Conservation (phyloP, 2,329 filamentous ascomycete species). For the Nannizzia gypsea region DNA sequence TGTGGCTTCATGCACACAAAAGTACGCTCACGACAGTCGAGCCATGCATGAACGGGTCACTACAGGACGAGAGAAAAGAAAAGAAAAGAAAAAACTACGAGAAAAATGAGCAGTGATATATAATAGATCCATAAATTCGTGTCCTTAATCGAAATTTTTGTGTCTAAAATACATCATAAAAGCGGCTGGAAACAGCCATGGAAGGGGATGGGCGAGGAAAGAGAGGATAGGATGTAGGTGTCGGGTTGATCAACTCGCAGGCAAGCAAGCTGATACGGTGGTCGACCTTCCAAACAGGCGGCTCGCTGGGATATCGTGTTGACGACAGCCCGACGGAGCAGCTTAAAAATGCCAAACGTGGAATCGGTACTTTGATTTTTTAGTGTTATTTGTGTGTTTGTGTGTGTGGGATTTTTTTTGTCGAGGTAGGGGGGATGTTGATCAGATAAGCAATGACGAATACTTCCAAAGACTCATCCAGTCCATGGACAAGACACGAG, state of each 20-base stretch:
- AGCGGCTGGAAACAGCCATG: background rate
- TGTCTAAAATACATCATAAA: constrained; percentile 5
- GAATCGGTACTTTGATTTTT: background rate
- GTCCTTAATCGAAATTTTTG: constrained; percentile 4
- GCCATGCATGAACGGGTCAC: too few species aligned
- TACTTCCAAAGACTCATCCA: background rate
- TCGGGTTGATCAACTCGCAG: background rate
- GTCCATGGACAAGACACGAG: background rate
- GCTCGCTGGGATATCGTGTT: background rate
- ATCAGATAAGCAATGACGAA: constrained; percentile 2
- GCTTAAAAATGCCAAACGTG: constrained; percentile 1
- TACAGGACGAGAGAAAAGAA: too few species aligned
- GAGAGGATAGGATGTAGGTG: background rate
- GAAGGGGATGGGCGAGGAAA: too few species aligned
- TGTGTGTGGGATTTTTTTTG: background rate
- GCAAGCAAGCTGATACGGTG: background rate
- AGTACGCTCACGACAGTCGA: too few species aligned
- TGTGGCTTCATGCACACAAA: too few species aligned
- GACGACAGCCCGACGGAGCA: background rate
- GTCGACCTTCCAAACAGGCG: constrained; percentile 2
- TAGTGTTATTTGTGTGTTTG: background rate
- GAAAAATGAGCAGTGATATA: background rate
- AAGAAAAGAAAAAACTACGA: background rate
- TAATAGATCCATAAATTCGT: constrained; percentile 6
- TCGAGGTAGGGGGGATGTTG: background rate